Base-by-base conservation (phyloP, 2,329 filamentous ascomycete species). In the Pochonia chlamydosporia region DNA sequence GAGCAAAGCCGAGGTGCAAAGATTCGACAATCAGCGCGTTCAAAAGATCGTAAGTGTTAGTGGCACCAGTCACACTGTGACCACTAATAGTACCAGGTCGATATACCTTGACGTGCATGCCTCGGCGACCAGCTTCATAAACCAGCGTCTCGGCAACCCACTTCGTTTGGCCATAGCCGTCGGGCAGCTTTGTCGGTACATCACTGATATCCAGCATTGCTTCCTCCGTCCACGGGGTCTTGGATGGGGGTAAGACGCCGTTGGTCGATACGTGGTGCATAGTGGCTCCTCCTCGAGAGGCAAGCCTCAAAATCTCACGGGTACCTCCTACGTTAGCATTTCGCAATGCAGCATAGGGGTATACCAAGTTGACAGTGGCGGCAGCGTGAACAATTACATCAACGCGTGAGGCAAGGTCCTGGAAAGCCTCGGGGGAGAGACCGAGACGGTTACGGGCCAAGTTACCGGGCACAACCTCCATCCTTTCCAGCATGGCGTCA, bases 191-290 rank as follows among this genome's bases (percentile, higher is more conserved):
- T 37, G 73, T 77, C 0, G 85, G 82, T 1, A 90, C 86, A 40
- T 84, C 79, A 11, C 85, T 78, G 4, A 87, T 75, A 25, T 76
- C 72, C 14, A 91, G 70, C 68, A 84, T 82, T 9, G 79, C 70
- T 51, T 83, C 78, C 62, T 91, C 87, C 1, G 78, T 65, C 86
- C 86, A 91, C 10, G 86, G 84, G 33, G 81, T 73, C 5, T 75
- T 74, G 0, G 84, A 87, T 7, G 84, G 79, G 1, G 87, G 86
- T 30, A 92, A 66, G 2, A 92, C 87, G 43, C 87, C 87, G 54
- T 91, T 91, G 1, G 87, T 91, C 0, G 87, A 91, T 1, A 91
- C 72, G 51, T 91, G 87, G 56, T 91, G 85, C 1, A 91, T 74
- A 0, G 87, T 89, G 1, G 85, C 85, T 11, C 82, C 82, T 21